phyloP scores from a whole-genome alignment of 257 asterid genomes.

The Solanum lignicaule region DNA sequence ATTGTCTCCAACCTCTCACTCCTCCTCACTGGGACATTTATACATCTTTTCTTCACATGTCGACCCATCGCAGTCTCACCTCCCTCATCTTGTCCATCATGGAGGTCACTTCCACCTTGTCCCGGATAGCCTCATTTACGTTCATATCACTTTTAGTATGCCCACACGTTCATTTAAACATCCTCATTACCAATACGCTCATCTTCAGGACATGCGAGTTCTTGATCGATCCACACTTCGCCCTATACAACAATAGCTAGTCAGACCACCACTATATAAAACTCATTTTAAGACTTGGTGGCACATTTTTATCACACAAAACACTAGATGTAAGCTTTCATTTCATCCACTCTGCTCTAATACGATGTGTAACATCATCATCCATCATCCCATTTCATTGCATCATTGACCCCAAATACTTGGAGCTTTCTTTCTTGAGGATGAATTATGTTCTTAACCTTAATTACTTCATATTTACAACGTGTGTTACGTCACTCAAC shows the following conservation, averaged over 20 bases:
- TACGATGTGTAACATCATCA: background rate
- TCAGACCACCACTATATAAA: background rate
- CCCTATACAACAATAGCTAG: background rate
- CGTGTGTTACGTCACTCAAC: background rate
- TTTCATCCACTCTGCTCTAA: background rate
- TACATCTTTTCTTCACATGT: background rate
- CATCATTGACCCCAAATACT: background rate
- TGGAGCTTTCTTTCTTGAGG: too few relatives aligned
- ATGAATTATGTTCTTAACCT: background rate
- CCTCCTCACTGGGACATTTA: too few relatives aligned
- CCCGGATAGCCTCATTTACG: background rate
- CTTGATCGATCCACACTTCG: background rate
- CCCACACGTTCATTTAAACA: background rate
- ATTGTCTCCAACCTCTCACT: background rate
- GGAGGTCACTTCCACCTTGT: background rate
- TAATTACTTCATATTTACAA: background rate
- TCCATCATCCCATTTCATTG: background rate
- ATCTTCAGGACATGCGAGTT: background rate
- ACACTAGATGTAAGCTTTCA: background rate
- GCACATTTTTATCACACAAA: background rate
- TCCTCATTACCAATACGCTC: background rate
- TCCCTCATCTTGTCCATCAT: background rate
- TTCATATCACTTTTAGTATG: too few relatives aligned
- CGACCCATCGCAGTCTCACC: background rate
- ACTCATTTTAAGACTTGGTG: background rate